phyloP scores from a whole-genome alignment of 345 rosid genomes.

The Aethionema arabicum region DNA sequence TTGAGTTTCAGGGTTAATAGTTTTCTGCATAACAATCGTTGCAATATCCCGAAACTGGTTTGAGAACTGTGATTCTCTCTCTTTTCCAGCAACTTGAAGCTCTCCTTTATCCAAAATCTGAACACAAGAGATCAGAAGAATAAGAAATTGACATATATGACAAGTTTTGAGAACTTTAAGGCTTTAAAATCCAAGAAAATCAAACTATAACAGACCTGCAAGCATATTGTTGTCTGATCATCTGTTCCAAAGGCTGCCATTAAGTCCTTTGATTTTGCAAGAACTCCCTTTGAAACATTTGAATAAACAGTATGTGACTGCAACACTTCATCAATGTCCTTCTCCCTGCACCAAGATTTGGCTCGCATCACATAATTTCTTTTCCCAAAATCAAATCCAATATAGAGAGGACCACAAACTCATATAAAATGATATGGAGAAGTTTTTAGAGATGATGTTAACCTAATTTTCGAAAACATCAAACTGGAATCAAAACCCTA shows the following conservation, averaged over 20 bases:
- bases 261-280: constrained; percentile 85
- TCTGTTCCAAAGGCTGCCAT: constrained; percentile 67
- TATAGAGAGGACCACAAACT: neutral
- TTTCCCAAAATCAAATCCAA: neutral
- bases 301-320: constrained; percentile 92
- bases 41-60: constrained; percentile 97
- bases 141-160: neutral
- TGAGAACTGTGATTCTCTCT: constrained; percentile 83
- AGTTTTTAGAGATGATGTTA: neutral
- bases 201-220: constrained; percentile 52
- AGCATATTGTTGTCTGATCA: constrained; percentile 72
- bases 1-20: constrained; percentile 86
- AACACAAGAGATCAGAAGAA: neutral
- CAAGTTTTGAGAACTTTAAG: neutral
- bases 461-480: neutral
- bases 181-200: neutral
- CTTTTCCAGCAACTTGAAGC: constrained; percentile 98
- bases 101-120: constrained; percentile 96
- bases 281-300: constrained; percentile 90
- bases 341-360: constrained; percentile 55
- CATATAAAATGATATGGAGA: no score
- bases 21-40: constrained; percentile 93
- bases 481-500: constrained; percentile 8
- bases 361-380: neutral
- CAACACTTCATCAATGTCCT: constrained; percentile 90